Evolutionary conservation across 148 eudicot species (phyloP), one percentile per base, ranked within the genome.

Genomic region (Camellia lanceoleosa): DNA sequence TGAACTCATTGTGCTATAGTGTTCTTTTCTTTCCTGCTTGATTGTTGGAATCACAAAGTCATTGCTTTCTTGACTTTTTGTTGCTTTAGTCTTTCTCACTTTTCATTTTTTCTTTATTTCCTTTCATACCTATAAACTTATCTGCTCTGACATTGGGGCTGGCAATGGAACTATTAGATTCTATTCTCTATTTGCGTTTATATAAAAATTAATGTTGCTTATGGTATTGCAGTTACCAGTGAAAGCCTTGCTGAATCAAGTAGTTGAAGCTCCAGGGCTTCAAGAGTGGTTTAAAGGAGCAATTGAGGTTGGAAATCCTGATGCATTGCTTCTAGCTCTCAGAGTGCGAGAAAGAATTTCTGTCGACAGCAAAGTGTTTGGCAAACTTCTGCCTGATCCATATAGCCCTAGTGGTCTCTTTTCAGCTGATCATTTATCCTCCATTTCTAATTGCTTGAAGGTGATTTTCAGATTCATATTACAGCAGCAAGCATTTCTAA

Each of bases 241-340:
- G 71, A 94, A 94, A 77, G 94, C 87, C 71, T 81, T 93, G 68
- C 7, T 85, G 60, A 84, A 83, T 73, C 92, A 91, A 80, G 84
- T 97, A 67, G 88, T 94, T 80, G 89, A 84, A 85, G 93, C 91
- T 85, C 88, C 97, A 8, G 97, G 91, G 20, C 83, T 94, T 71
- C 87, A 70, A 46, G 97, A 94, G 83, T 97, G 97, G 94, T 92
- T 92, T 84, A 87, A 88, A 80, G 90, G 92, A 80, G 97, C 98
- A 76, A 82, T 84, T 79, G 88, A 84, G 74, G 84, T 83, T 79
- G 99, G 98, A 74, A 97, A 92, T 79, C 97, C 99, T 44, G 99
- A 94, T 85, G 99, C 99, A 11, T 84, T 97, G 88, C 88, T 97
- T 79, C 83, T 97, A 60, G 95, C 95, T 49, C 82, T 97, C 68